Evolutionary conservation across 139 green algal genomes (phyloP).

Genomic region (Raphidocelis subcapitata): DNA sequence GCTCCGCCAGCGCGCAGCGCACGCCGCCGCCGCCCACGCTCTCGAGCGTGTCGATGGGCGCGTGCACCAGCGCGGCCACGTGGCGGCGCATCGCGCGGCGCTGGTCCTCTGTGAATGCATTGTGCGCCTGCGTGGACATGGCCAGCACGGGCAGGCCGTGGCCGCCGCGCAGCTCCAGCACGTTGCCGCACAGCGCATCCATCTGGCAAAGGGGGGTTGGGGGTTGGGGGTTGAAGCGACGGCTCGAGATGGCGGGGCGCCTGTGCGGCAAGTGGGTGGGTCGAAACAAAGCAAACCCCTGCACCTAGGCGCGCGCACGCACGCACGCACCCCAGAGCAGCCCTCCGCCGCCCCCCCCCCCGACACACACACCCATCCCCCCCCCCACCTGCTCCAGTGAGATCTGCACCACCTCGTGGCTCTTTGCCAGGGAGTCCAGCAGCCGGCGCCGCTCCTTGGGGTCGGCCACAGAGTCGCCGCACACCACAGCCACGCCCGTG

Average conservation of each 20-base stretch:
- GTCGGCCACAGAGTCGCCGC: slow-evolving; percentile 76
- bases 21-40: slow-evolving; percentile 89
- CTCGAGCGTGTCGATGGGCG: slow-evolving; percentile 92
- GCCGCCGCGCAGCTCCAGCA: slow-evolving; percentile 86
- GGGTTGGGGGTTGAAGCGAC: too few relatives aligned
- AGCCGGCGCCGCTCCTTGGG: slow-evolving; percentile 68
- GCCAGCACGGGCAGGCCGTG: slow-evolving; percentile 83
- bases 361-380: too few relatives aligned
- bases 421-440: slow-evolving; percentile 46
- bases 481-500: slow-evolving; percentile 90
- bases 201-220: too few relatives aligned
- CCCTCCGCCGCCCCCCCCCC: too few relatives aligned
- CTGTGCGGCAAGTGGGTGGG: too few relatives aligned
- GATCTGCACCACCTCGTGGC: slow-evolving; percentile 88
- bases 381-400: too few relatives aligned
- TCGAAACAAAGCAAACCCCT: too few relatives aligned
- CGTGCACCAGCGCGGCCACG: slow-evolving; percentile 78
- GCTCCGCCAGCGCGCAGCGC: slow-evolving; percentile 87
- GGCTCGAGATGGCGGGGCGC: too few relatives aligned
- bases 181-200: slow-evolving; percentile 89
- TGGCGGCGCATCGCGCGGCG: slow-evolving; percentile 58
- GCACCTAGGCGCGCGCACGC: too few relatives aligned
- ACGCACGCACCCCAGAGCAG: too few relatives aligned
- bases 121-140: slow-evolving; percentile 82
- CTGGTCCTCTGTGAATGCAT: slow-evolving; percentile 88